Percentiles rank a stretch among this genome's conserved stretches.
Evolutionary conservation across 2,329 filamentous ascomycete genomes (phyloP).

Genomic region (Trichoderma sp.): DNA sequence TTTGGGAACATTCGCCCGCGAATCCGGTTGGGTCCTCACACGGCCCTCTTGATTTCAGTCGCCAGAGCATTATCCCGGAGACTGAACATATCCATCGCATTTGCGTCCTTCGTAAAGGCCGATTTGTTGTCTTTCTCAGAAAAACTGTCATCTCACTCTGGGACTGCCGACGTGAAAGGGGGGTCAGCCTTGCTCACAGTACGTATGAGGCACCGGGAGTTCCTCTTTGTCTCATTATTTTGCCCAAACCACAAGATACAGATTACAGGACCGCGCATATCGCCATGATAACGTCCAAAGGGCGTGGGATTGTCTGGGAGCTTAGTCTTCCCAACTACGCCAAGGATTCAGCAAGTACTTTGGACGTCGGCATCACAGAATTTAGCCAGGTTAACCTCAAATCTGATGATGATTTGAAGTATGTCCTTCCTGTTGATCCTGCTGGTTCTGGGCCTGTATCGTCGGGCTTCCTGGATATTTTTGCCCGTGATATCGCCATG

Average conservation of each 20-base stretch:
- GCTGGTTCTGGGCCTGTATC: conserved; percentile 71
- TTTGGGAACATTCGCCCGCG: conserved; percentile 71
- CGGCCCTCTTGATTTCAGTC: conserved; percentile 51
- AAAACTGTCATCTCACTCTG: conserved; percentile 72
- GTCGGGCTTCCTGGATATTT: conserved; percentile 81
- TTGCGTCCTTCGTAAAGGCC: conserved; percentile 73
- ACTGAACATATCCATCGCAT: conserved; percentile 76
- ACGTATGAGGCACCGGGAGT: conserved; percentile 65
- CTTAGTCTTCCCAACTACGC: conserved; percentile 59
- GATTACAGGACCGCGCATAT: conserved; percentile 66
- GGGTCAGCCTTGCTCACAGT: conserved; percentile 53
- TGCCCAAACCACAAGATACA: conserved; percentile 64
- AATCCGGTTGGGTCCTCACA: not conserved
- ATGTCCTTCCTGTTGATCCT: conserved; percentile 81
- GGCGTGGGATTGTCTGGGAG: conserved; percentile 82
- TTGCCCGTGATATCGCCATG: conserved; percentile 81
- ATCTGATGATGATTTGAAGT: conserved; percentile 58
- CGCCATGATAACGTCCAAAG: conserved; percentile 78
- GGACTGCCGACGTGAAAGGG: conserved; percentile 68
- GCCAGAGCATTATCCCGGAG: conserved; percentile 68
- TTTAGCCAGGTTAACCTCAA: conserved; percentile 73
- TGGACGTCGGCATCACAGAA: conserved; percentile 52
- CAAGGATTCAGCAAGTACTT: conserved; percentile 31
- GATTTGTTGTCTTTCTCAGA: conserved; percentile 79
- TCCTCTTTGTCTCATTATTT: conserved; percentile 75